These are phyloP conservation scores for Rhododendron kiyosumense DNA, from an alignment of 148 eudicot species.

Conservation along the genomic window DNA sequence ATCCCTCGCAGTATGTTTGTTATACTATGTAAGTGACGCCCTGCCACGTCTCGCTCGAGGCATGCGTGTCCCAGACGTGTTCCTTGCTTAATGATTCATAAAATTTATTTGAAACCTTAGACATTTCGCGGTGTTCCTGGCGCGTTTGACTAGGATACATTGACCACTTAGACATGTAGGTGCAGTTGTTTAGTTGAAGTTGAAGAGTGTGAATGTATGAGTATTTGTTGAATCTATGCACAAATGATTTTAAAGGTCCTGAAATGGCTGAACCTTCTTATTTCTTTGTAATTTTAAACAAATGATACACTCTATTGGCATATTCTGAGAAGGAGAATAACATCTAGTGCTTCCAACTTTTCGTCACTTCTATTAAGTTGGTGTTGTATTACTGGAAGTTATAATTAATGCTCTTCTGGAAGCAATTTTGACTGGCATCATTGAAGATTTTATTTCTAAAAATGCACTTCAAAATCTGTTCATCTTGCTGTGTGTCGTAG, in stretches of 20 bases:
- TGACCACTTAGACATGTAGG: neutral
- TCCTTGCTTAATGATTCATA: neutral
- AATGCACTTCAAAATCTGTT: neutral
- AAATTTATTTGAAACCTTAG: neutral
- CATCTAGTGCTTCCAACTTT: neutral
- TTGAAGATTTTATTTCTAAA: neutral
- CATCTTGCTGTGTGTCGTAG: neutral
- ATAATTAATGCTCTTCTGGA: neutral
- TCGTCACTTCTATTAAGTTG: neutral
- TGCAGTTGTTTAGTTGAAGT: too few species aligned
- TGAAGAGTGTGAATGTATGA: neutral
- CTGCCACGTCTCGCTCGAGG: neutral
- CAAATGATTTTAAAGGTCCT: neutral
- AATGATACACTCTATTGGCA: neutral
- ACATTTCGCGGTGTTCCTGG: neutral
- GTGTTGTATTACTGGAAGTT: neutral
- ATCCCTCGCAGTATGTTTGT: neutral
- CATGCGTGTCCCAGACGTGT: neutral
- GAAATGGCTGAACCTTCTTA: neutral
- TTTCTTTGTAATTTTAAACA: neutral
- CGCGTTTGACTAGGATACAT: neutral
- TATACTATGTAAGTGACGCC: neutral
- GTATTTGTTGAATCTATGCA: neutral
- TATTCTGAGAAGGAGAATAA: neutral
- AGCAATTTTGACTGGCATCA: neutral